Evolutionary conservation across 352 stramenopile species (phyloP).

Genomic region (Phytophthora litchii): DNA sequence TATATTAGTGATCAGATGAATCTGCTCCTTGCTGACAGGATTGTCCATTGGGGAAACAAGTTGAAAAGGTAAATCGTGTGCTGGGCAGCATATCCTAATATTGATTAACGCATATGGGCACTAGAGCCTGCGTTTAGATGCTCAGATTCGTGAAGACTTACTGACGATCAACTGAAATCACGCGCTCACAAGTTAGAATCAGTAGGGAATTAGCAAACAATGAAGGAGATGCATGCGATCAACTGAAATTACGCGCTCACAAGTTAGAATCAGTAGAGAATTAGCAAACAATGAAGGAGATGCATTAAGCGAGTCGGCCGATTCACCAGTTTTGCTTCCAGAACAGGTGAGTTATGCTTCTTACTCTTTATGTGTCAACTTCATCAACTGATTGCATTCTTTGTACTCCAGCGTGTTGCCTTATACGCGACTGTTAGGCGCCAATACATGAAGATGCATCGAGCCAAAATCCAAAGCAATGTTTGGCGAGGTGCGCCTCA

Average conservation of each 20-base stretch:
- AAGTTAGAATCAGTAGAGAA: neutral
- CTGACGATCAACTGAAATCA: conserved; percentile 34
- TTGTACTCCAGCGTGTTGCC: conserved; percentile 40
- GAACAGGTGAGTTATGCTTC: conserved; percentile 20
- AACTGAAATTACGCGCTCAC: conserved; percentile 9
- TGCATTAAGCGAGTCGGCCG: conserved; percentile 6
- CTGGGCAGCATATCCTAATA: neutral
- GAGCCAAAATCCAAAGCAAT: conserved; percentile 26
- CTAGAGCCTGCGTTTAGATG: conserved; percentile 40
- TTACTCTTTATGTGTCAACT: neutral
- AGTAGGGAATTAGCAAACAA: neutral
- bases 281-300: neutral
- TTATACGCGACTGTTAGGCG: conserved; percentile 59
- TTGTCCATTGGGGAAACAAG: conserved; percentile 37
- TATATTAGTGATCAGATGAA: neutral
- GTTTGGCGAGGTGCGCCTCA: conserved; percentile 4
- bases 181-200: neutral
- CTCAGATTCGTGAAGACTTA: conserved; percentile 46
- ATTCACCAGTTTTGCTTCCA: conserved; percentile 20
- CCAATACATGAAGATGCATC: conserved; percentile 67
- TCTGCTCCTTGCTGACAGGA: conserved; percentile 10
- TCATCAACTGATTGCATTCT: conserved; percentile 3
- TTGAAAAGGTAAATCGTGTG: conserved; percentile 39
- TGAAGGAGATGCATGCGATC: conserved; percentile 7
- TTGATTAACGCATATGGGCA: neutral